Evolutionary conservation across 768 basidiomycete genomes (phyloP).

Genomic region (Trametes villosa): DNA sequence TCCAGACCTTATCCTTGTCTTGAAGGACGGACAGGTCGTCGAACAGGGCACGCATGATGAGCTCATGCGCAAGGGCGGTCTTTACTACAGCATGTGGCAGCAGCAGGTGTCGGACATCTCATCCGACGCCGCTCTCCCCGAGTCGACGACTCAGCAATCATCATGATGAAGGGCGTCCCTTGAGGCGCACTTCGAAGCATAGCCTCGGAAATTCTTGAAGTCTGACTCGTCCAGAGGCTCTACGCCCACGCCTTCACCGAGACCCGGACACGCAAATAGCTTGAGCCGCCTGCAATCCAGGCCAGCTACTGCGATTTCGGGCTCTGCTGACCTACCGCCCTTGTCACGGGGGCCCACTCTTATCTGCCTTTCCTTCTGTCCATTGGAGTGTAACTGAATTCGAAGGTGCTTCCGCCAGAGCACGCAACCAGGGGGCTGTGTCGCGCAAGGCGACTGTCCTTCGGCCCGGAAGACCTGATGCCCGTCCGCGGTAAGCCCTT

Average conservation of each 20-base stretch:
- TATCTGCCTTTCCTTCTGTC: not conserved
- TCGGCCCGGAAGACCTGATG: not conserved
- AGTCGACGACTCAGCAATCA: slow-evolving; percentile 2
- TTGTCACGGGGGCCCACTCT: slow-evolving; percentile 1
- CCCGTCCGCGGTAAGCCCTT: not conserved
- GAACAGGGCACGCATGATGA: slow-evolving; percentile 95
- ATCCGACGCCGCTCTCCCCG: slow-evolving; percentile 9
- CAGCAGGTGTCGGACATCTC: slow-evolving; percentile 56
- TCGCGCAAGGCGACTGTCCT: not conserved
- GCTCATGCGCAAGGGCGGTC: slow-evolving; percentile 67
- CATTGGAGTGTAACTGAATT: not conserved
- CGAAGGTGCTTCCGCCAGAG: slow-evolving; percentile 2
- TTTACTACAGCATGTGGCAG: slow-evolving; percentile 84
- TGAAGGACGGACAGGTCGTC: slow-evolving; percentile 86
- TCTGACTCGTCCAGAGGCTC: no score
- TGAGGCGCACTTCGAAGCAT: no score
- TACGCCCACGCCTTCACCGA: no score
- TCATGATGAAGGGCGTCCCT: no score
- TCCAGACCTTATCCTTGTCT: slow-evolving; percentile 88
- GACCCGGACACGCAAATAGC: no score
- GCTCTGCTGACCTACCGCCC: not conserved
- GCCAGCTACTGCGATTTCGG: not conserved
- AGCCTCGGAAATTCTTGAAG: no score
- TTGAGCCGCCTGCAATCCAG: no score
- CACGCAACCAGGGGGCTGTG: slow-evolving; percentile 3